A percentile compares a stretch with the other conserved stretches of the same genome.
Evolutionary conservation across 352 stramenopile species (phyloP).

Genomic region (Phytophthora cactorum): DNA sequence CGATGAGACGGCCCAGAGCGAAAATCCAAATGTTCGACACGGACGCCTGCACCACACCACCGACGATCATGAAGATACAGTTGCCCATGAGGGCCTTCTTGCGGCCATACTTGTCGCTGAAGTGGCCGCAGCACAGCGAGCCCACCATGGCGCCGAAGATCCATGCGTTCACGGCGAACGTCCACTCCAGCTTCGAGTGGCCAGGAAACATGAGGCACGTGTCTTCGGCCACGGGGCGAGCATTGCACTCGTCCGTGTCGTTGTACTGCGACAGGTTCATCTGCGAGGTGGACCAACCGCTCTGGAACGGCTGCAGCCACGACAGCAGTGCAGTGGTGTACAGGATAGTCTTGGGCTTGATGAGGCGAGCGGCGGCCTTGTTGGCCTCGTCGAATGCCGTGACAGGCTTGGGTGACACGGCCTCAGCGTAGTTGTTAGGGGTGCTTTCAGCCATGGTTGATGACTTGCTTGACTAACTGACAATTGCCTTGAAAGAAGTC

Average conservation of each 20-base stretch:
- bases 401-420: conserved; percentile 14
- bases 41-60: too few relatives aligned
- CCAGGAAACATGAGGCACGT: conserved; percentile 4
- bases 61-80: too few relatives aligned
- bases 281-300: not conserved
- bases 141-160: too few relatives aligned
- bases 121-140: too few relatives aligned
- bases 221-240: not conserved
- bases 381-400: conserved; percentile 32
- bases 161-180: too few relatives aligned
- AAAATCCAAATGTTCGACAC: too few relatives aligned
- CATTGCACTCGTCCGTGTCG: conserved; percentile 5
- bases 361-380: conserved; percentile 33
- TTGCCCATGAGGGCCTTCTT: too few relatives aligned
- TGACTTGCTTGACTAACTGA: conserved; percentile 1
- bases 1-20: too few relatives aligned
- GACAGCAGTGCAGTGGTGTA: conserved; percentile 31
- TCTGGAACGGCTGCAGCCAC: conserved; percentile 38
- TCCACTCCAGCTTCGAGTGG: too few relatives aligned
- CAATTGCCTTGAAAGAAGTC: not conserved
- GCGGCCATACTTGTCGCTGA: too few relatives aligned
- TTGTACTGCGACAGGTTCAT: not conserved
- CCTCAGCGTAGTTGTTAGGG: conserved; percentile 17
- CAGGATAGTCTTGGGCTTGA: conserved; percentile 29
- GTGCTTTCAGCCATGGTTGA: not conserved